Evolutionary conservation across 106 monocot species (phyloP), one percentile per base, ranked within the genome.

Genomic region (Xerophyta viscosa): DNA sequence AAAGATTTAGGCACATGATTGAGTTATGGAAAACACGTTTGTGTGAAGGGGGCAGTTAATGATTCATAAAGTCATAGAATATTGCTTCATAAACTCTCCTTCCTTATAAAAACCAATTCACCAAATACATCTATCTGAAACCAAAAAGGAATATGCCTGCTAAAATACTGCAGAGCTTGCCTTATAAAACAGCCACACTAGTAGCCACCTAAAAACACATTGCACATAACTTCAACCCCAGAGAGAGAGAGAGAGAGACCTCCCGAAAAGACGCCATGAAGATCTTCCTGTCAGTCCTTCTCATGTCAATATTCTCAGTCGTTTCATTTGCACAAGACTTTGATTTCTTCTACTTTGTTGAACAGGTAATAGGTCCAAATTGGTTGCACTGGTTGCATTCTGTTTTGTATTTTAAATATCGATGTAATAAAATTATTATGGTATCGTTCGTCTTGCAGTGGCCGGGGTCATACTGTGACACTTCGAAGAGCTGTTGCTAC

Each of bases 381-480:
- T n/a, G n/a, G n/a, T n/a, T n/a, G n/a, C n/a, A n/a, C n/a, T n/a
- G n/a, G n/a, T n/a, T n/a, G n/a, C n/a, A n/a, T n/a, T n/a, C n/a
- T n/a, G n/a, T n/a, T n/a, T n/a, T n/a, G n/a, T n/a, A n/a, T n/a
- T n/a, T n/a, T n/a, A n/a, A n/a, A n/a, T n/a, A n/a, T n/a, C n/a
- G n/a, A n/a, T n/a, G n/a, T n/a, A n/a, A n/a, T n/a, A n/a, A n/a
- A n/a, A n/a, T n/a, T n/a, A n/a, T n/a, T n/a, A n/a, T n/a, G n/a
- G n/a, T n/a, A n/a, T 22, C 22, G 20, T n/a, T 6, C 3, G 43
- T 43, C 23, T 27, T 48, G 25, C 47, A 71, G 71, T 71, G 63
- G 63, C 71, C 71, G 3, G 71, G 71, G 17, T 71, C 71, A 2
- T 57, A 26, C 19, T 71, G 71, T 64, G 71, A 71, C 7, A 63